These are phyloP conservation scores for Apiotrichum veenhuisii DNA, from an alignment of 1,284 basidiomycete genomes.

Conservation along the genomic window DNA sequence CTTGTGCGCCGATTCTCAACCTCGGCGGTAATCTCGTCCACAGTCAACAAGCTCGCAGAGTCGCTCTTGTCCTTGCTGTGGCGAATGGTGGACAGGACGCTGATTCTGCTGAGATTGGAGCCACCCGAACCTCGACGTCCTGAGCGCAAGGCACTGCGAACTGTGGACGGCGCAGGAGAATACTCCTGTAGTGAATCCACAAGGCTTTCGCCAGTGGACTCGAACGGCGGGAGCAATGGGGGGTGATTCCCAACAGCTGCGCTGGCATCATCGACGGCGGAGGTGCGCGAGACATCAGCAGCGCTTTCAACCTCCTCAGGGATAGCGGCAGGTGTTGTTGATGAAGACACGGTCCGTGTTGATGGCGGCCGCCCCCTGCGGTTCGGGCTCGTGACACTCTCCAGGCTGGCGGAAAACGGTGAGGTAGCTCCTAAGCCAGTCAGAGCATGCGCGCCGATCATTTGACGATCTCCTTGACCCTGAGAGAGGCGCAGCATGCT, in stretches of 20 bases:
- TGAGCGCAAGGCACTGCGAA: constrained; percentile 45
- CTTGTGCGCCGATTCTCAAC: constrained; percentile 76
- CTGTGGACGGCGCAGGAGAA: constrained; percentile 24
- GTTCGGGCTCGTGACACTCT: constrained; percentile 16
- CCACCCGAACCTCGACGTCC: constrained; percentile 54
- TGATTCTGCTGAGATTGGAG: constrained; percentile 60
- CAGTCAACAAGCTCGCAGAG: constrained; percentile 85
- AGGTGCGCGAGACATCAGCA: neutral
- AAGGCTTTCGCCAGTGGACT: constrained; percentile 69
- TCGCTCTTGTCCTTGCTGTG: constrained; percentile 79
- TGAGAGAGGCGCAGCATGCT: constrained; percentile 63
- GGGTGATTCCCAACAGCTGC: constrained; percentile 22
- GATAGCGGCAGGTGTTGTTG: constrained; percentile 30
- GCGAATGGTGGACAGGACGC: constrained; percentile 73
- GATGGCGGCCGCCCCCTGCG: constrained; percentile 27
- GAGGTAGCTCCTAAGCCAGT: neutral
- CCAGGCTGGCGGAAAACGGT: constrained; percentile 7
- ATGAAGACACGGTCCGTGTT: constrained; percentile 17
- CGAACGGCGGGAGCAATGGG: constrained; percentile 73
- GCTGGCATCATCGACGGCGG: neutral
- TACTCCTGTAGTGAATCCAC: constrained; percentile 65
- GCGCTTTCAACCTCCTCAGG: constrained; percentile 36
- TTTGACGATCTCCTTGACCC: constrained; percentile 19
- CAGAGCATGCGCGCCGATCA: neutral
- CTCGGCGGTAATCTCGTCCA: constrained; percentile 96